Conservation (phyloP, 2,329 filamentous ascomycete species). For the Aspergillus transmontanensis region DNA sequence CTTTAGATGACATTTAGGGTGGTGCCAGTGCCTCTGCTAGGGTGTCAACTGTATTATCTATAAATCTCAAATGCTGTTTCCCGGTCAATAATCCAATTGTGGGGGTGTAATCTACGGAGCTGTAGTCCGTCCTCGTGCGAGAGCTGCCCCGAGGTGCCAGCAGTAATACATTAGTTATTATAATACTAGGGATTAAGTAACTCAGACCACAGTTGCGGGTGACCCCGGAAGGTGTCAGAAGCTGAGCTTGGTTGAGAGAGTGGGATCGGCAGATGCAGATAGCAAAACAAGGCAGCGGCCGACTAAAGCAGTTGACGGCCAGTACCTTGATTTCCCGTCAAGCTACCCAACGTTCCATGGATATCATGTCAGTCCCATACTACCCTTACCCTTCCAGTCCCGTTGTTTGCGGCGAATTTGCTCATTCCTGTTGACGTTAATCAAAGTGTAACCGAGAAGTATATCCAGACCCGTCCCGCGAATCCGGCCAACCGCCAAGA, state of each 20-base stretch:
- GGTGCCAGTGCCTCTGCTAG: slow-evolving; percentile 17
- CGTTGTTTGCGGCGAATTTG: background rate
- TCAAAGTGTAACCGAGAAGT: background rate
- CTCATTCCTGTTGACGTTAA: background rate
- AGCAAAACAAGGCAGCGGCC: background rate
- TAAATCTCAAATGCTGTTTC: slow-evolving; percentile 10
- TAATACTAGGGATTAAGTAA: background rate
- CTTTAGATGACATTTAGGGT: slow-evolving; percentile 11
- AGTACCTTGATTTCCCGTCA: background rate
- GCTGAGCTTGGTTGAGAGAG: background rate
- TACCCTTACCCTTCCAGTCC: background rate
- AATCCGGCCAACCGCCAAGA: background rate
- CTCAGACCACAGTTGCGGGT: background rate
- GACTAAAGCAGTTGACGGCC: background rate
- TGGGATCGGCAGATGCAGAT: background rate
- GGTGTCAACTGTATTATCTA: slow-evolving; percentile 17
- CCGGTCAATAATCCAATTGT: background rate
- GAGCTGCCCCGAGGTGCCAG: background rate
- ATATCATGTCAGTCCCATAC: background rate
- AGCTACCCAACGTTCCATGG: background rate
- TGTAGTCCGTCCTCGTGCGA: background rate
- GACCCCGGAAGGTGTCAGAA: background rate
- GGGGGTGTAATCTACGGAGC: background rate
- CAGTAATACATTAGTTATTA: no score
- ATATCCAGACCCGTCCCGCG: background rate